phyloP scores from a whole-genome alignment of 768 basidiomycete species.

The Hysterangium stoloniferum region DNA sequence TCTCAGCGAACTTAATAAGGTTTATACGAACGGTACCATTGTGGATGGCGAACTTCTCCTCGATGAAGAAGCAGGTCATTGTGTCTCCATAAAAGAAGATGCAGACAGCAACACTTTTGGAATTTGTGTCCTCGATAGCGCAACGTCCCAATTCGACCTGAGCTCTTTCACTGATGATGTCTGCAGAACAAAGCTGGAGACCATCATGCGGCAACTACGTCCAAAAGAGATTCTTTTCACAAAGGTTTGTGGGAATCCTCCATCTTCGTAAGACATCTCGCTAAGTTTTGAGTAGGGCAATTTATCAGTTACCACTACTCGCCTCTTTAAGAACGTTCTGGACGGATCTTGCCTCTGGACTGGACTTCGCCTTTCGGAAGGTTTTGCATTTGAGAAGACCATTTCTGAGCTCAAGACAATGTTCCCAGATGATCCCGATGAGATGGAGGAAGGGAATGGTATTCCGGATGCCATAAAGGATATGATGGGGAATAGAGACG shows the following conservation, averaged over 20 bases:
- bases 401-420: constrained; percentile 59
- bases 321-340: constrained; percentile 73
- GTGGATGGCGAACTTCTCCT: constrained; percentile 83
- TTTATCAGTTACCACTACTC: constrained; percentile 72
- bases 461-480: constrained; percentile 69
- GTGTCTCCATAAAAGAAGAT: constrained; percentile 76
- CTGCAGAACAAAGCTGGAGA: constrained; percentile 88
- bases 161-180: constrained; percentile 88
- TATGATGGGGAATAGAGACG: constrained; percentile 55
- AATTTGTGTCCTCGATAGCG: constrained; percentile 84
- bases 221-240: constrained; percentile 88
- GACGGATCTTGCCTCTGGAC: constrained; percentile 87
- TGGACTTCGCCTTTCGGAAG: constrained; percentile 73
- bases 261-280: neutral
- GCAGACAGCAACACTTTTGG: constrained; percentile 59
- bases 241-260: constrained; percentile 47
- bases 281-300: constrained; percentile 53
- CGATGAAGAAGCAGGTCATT: constrained; percentile 94
- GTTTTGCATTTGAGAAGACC: constrained; percentile 66
- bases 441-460: constrained; percentile 33
- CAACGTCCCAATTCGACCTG: constrained; percentile 92
- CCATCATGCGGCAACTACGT: constrained; percentile 81
- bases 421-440: constrained; percentile 44
- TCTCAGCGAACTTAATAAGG: constrained; percentile 80
- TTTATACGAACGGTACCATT: constrained; percentile 93